Base-by-base conservation (phyloP, 192 early-diverging fungal species). In the Coemansia sp. region DNA sequence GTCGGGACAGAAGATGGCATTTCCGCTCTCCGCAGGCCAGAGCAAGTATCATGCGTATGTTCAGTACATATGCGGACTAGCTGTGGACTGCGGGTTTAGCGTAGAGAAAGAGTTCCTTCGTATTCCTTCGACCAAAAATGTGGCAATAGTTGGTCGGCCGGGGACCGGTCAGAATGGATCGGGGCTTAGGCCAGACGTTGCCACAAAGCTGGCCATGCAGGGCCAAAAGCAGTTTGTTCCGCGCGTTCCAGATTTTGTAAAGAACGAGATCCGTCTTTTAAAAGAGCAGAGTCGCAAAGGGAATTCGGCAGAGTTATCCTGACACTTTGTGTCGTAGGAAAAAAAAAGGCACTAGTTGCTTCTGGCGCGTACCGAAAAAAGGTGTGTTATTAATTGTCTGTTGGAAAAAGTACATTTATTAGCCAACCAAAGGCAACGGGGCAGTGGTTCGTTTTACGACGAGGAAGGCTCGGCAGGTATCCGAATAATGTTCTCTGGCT, bases 101-200 rank as follows among this genome's bases (percentile, higher is more conserved):
- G 71, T 85, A 1, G 86, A 89, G 51, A 80, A 83, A 43, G 92
- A 94, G 67, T 78, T 78, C 51, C 62, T 94, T 51, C 72, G 92
- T 40, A 94, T 94, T 12, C 92, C 92, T 0, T 91, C 90, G n/a
- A 91, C 92, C 16, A 91, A 91, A 54, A 93, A 94, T 52, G 77
- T 91, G 51, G 90, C 89, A 2, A 70, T 94, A 2, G 72, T 94
- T 42, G 91, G 92, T 15, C 80, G 82, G n/a, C 26, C 49, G 32
- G 62, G 39, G 11, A 21, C 39, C 9, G 45, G 62, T 36, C 46
- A 60, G 11, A 51, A 42, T 8, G 72, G 69, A 18, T 36, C 55
- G 21, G 26, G 36, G 7, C 5, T 12, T 56, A 11, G 26, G 26
- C 26, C 26, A 10, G 55, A 22, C 26, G 18, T 36, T 40, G 56